Conservation (phyloP, 495 filamentous ascomycete genomes). For the Penicillium antarcticum region DNA sequence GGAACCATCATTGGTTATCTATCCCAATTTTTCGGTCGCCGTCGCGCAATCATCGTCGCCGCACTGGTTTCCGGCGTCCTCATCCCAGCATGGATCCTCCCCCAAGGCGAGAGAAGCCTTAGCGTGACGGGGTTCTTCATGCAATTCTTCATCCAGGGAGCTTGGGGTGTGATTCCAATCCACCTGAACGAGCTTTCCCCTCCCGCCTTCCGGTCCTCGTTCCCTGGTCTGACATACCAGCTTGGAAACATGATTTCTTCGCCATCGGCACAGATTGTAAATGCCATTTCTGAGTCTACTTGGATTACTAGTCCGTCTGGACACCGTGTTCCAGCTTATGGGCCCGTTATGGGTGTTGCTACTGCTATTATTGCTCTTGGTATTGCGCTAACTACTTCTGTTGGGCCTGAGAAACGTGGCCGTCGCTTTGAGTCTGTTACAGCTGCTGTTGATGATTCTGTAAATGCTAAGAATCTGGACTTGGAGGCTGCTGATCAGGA, state of each 20-base stretch:
- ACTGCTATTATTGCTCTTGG: slow-evolving; percentile 66
- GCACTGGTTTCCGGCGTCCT: slow-evolving; percentile 55
- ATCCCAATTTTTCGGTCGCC: slow-evolving; percentile 69
- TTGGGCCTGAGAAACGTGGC: slow-evolving; percentile 60
- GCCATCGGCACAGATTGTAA: slow-evolving; percentile 69
- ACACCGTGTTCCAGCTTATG: slow-evolving; percentile 59
- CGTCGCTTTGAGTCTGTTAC: slow-evolving; percentile 59
- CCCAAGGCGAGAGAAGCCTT: slow-evolving; percentile 50
- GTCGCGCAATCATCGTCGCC: slow-evolving; percentile 59
- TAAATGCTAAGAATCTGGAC: slow-evolving; percentile 13
- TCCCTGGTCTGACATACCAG: slow-evolving; percentile 58
- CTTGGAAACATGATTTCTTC: slow-evolving; percentile 75
- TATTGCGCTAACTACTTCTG: slow-evolving; percentile 56
- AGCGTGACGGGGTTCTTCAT: slow-evolving; percentile 69
- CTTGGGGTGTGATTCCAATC: slow-evolving; percentile 76
- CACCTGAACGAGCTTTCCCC: slow-evolving; percentile 77
- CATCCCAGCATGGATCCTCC: slow-evolving; percentile 73
- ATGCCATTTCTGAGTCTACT: slow-evolving; percentile 58
- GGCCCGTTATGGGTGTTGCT: slow-evolving; percentile 64
- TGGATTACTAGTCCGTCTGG: slow-evolving; percentile 45
- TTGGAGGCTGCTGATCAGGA: slow-evolving; percentile 14
- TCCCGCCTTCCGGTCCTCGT: slow-evolving; percentile 64
- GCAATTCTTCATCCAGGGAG: slow-evolving; percentile 76
- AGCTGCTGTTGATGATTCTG: slow-evolving; percentile 50
- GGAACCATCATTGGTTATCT: slow-evolving; percentile 69